Evolutionary conservation across 495 filamentous ascomycete species (phyloP).

Genomic region (Daldinia decipiens): DNA sequence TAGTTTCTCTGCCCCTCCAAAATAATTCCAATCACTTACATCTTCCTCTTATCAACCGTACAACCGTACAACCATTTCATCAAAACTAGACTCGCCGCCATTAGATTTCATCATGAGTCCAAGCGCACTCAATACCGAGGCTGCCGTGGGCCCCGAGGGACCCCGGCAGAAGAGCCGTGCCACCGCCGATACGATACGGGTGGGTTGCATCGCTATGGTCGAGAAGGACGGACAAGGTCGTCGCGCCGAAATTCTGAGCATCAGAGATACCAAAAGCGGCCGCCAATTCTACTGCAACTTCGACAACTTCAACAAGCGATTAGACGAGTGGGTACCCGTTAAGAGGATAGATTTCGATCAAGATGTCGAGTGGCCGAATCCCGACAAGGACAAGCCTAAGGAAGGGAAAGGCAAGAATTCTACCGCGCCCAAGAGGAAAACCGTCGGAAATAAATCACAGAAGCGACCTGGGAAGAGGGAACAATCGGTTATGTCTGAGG

Average conservation of each 20-base stretch:
- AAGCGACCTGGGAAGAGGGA: constrained; percentile 65
- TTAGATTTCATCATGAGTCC: constrained; percentile 56
- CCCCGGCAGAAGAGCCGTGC: constrained; percentile 78
- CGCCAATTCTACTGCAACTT: constrained; percentile 96
- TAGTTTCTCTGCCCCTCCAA: constrained; percentile 41
- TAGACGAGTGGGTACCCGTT: constrained; percentile 93
- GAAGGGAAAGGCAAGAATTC: constrained; percentile 61
- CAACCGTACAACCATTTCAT: constrained; percentile 36
- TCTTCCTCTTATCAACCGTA: constrained; percentile 13
- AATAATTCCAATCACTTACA: constrained; percentile 15
- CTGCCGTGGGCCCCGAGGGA: constrained; percentile 57
- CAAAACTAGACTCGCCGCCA: constrained; percentile 20
- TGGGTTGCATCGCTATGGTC: constrained; percentile 63
- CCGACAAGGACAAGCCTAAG: constrained; percentile 66
- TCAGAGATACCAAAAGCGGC: constrained; percentile 83
- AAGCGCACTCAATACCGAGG: constrained; percentile 51
- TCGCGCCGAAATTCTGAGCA: constrained; percentile 92
- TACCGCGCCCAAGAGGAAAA: constrained; percentile 57
- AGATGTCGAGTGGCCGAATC: constrained; percentile 67
- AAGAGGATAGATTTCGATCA: constrained; percentile 79
- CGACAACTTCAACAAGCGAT: constrained; percentile 98
- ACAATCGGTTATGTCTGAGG: constrained; percentile 58
- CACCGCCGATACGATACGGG: constrained; percentile 75
- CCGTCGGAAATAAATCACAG: constrained; percentile 60
- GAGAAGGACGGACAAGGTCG: constrained; percentile 79